phyloP scores from a whole-genome alignment of 2,329 filamentous ascomycete genomes.

The Stagonosporopsis rhizophila region DNA sequence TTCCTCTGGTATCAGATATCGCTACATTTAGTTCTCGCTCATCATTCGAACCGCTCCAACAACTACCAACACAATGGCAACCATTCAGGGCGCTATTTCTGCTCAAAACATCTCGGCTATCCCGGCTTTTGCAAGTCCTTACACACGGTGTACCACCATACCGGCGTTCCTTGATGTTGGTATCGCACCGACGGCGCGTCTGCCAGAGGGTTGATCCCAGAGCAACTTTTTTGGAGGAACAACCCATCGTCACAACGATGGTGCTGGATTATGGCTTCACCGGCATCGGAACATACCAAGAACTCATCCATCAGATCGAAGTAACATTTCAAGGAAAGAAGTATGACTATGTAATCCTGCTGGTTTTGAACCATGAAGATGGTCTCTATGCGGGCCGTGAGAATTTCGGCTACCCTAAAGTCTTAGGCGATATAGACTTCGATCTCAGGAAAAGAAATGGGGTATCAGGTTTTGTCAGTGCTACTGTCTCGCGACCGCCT shows the following conservation, averaged over 20 bases:
- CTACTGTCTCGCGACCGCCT: background rate
- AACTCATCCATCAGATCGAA: slow-evolving; percentile 9
- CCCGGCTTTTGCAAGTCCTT: background rate
- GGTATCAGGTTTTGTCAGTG: slow-evolving; percentile 10
- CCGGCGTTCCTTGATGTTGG: background rate
- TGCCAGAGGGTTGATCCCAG: background rate
- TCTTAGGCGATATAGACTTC: slow-evolving; percentile 1
- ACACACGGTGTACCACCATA: background rate
- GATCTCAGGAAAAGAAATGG: slow-evolving; percentile 11
- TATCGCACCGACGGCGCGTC: background rate
- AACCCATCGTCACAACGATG: background rate
- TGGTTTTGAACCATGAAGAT: slow-evolving; percentile 12
- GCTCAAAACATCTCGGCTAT: too few species aligned
- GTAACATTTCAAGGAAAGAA: background rate
- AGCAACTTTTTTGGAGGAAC: background rate
- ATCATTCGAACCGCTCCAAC: background rate
- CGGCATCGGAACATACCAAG: slow-evolving; percentile 4
- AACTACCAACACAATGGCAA: background rate
- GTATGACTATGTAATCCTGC: slow-evolving; percentile 1
- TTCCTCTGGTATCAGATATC: background rate
- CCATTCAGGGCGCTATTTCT: background rate
- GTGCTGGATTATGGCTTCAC: background rate
- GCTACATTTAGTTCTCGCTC: background rate
- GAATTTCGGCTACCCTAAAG: slow-evolving; percentile 10
- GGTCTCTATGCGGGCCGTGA: slow-evolving; percentile 9